Base-by-base conservation (phyloP, 768 basidiomycete genomes). In the Collybiopsis confluens region DNA sequence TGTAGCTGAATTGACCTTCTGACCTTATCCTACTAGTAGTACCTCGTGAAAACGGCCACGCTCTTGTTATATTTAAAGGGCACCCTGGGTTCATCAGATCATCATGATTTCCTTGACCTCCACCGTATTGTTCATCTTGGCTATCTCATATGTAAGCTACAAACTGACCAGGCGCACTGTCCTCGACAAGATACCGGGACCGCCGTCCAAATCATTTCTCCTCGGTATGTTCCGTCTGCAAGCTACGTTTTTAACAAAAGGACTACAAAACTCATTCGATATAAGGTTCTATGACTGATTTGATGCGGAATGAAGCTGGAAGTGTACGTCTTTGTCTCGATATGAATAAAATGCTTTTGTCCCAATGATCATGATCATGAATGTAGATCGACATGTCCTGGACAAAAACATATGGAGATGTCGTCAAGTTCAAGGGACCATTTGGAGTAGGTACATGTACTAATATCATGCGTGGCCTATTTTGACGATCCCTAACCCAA, bases 341-440 rank as follows among this genome's bases (percentile, higher is more conserved):
- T n/a, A n/a, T n/a, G n/a, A n/a, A n/a, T n/a, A n/a, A n/a, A n/a
- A n/a, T n/a, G n/a, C n/a, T n/a, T n/a, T n/a, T n/a, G n/a, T n/a
- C n/a, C n/a, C n/a, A n/a, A n/a, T n/a, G n/a, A n/a, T n/a, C n/a
- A n/a, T n/a, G n/a, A n/a, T n/a, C n/a, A n/a, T n/a, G 30, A 33
- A 6, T 10, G 11, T 43, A 52, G 51, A 43, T 21, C 8, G 42
- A 45, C 5, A 18, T 45, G 2, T 11, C 30, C 23, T 54, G 52
- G 52, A 21, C 45, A 27, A 26, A 44, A 37, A 30, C 30, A 6
- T 54, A 54, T 37, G 52, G 52, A n/a, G 23, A 35, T 33, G 52
- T 46, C 27, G 28, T 54, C 16, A 27, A 33, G n/a, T 27, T 54
- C 30, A 33, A 38, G 10, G 52, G 13, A 7, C 52, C 52, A 20